Conservation (phyloP, 2,329 filamentous ascomycete species). For the Pseudogymnoascus sp. region DNA sequence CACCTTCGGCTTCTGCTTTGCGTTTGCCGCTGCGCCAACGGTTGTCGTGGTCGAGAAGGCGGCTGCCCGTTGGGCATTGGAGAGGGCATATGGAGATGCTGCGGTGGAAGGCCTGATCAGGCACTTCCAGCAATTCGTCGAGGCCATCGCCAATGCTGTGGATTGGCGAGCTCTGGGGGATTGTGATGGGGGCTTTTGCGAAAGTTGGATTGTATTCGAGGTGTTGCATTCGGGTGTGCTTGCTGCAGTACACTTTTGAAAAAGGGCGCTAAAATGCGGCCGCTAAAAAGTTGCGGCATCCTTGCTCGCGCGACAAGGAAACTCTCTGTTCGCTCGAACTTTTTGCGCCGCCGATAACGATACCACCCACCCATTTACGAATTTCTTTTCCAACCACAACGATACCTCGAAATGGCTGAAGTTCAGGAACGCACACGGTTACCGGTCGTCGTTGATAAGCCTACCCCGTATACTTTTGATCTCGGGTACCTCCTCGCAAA, state of each 20-base stretch:
- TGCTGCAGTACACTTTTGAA: not conserved
- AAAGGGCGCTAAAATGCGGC: slow-evolving; percentile 20
- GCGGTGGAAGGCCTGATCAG: slow-evolving; percentile 41
- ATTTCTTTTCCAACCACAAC: not conserved
- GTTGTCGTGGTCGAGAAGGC: slow-evolving; percentile 30
- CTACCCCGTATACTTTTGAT: slow-evolving; percentile 88
- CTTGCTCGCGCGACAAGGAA: slow-evolving; percentile 3
- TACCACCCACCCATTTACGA: not conserved
- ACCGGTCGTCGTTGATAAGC: slow-evolving; percentile 66
- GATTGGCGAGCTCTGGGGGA: slow-evolving; percentile 8
- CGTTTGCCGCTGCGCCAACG: slow-evolving; percentile 15
- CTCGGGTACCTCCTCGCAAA: slow-evolving; percentile 78
- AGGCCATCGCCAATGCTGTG: slow-evolving; percentile 41
- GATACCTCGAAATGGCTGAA: slow-evolving; percentile 8
- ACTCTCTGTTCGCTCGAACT: not conserved
- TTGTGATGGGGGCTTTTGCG: not conserved
- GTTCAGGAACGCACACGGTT: slow-evolving; percentile 30
- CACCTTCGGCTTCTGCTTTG: slow-evolving; percentile 4
- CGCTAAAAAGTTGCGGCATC: slow-evolving; percentile 13
- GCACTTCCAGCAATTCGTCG: slow-evolving; percentile 53
- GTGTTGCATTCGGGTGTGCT: not conserved
- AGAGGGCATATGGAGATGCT: slow-evolving; percentile 31
- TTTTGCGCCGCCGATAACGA: slow-evolving; percentile 7
- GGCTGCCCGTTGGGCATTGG: slow-evolving; percentile 39
- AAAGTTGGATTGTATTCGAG: not conserved